Base-by-base conservation (phyloP, 768 basidiomycete species). In the Tricholoma furcatifolium region DNA sequence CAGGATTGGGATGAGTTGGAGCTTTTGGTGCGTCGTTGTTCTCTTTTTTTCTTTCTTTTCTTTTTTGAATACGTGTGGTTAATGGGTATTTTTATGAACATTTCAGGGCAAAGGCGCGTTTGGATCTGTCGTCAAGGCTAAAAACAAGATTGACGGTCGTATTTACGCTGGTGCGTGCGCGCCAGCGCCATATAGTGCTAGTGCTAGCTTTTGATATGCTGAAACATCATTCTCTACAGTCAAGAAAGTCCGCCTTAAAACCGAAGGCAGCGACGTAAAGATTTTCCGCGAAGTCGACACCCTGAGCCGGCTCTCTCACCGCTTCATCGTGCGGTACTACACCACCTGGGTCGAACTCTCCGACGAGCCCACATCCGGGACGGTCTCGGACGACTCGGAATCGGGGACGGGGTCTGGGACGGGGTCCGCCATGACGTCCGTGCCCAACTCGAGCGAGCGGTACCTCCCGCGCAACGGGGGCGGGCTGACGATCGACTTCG, bases 1-100 rank as follows among this genome's bases (percentile, higher is more conserved):
- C 87, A 91, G 49, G 94, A 98, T 60, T 98, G 91, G 85, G 92
- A 95, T 62, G 93, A 96, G 65, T 71, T 97, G 8, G 94, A 96
- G 64, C 74, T 93, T 30, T 63, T 96, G 62, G 92, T 86, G 62
- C 32, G 77, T 61, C 17, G 10, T 34, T 20, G 31, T 8, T 40
- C 15, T 14, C 23, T 52, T 24, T 43, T 50, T 18, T 11, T 4
- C 4, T 48, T 36, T 42, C 6, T 11, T 35, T 46, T 24, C 4
- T 18, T 20, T 21, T 48, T 39, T 30, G 12, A 21, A n/a, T 3
- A 18, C 31, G n/a, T n/a, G n/a, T n/a, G n/a, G n/a, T n/a, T n/a
- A n/a, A n/a, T n/a, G n/a, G n/a, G n/a, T 42, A 23, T 38, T 10
- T 41, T 48, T 12, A 49, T 17, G 15, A 41, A 5, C 4, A 38